A percentile compares a stretch with the other conserved stretches of the same genome.
These are phyloP conservation scores for Delphinella strobiligena DNA, from an alignment of 2,329 filamentous ascomycete genomes.

Conservation along the genomic window DNA sequence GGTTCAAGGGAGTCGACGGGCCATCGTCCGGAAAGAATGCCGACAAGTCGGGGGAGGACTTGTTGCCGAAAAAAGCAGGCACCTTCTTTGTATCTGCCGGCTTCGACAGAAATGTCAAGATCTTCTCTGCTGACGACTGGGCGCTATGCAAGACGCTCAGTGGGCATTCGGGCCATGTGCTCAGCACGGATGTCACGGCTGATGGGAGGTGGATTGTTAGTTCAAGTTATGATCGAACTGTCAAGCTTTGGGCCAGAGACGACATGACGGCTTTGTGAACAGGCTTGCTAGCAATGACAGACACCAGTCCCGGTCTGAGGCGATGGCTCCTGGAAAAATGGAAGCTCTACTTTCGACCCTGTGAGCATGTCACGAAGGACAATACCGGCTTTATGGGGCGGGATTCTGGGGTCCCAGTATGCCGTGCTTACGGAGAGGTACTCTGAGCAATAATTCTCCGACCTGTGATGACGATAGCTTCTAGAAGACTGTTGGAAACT, in stretches of 20 bases:
- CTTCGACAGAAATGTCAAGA: constrained; percentile 89
- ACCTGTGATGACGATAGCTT: too few relatives aligned
- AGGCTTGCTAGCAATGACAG: neutral
- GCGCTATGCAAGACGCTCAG: constrained; percentile 73
- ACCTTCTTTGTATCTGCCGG: constrained; percentile 86
- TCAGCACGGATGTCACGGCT: constrained; percentile 76
- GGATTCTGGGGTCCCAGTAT: too few relatives aligned
- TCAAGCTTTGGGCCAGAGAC: constrained; percentile 91
- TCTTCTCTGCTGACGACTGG: constrained; percentile 97
- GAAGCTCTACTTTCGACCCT: too few relatives aligned
- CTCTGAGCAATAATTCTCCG: too few relatives aligned
- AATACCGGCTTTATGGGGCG: too few relatives aligned
- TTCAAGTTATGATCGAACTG: constrained; percentile 84
- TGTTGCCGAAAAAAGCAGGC: constrained; percentile 66
- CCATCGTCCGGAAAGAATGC: too few relatives aligned
- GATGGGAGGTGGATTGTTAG: constrained; percentile 90
- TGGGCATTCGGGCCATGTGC: constrained; percentile 84
- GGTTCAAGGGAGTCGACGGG: constrained; percentile 82
- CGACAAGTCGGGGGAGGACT: too few relatives aligned
- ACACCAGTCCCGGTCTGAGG: too few relatives aligned
- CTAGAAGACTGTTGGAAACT: too few relatives aligned
- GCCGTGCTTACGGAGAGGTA: too few relatives aligned
- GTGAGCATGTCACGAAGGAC: too few relatives aligned
- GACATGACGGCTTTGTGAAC: constrained; percentile 42
- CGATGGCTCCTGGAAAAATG: too few relatives aligned